Conservation (phyloP, 768 basidiomycete species). For the Leccinellum rugosiceps region DNA sequence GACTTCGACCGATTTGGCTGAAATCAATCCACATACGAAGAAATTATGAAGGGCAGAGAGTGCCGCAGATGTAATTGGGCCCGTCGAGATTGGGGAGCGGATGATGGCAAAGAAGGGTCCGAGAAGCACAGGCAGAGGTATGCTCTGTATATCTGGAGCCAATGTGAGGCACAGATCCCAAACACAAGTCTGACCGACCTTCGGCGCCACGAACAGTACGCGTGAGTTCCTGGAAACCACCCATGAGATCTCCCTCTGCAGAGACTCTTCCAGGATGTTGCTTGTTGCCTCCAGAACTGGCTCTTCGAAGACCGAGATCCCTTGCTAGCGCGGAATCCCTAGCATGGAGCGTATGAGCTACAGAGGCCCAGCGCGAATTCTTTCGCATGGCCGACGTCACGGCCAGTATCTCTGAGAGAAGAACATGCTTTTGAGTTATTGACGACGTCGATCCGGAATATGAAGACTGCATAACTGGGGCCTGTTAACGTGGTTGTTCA, state of each 20-base stretch:
- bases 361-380: conserved; percentile 94
- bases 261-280: conserved; percentile 49
- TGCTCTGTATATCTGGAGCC: conserved; percentile 52
- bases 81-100: conserved; percentile 90
- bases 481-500: background rate
- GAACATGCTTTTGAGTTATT: conserved; percentile 69
- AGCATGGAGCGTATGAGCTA: conserved; percentile 56
- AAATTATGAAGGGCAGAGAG: conserved; percentile 86
- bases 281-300: conserved; percentile 43
- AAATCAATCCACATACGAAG: conserved; percentile 76
- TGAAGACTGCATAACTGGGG: conserved; percentile 16
- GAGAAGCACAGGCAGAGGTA: conserved; percentile 64
- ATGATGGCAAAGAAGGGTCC: conserved; percentile 91
- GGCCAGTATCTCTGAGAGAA: conserved; percentile 86
- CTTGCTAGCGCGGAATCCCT: conserved; percentile 68
- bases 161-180: conserved; percentile 13
- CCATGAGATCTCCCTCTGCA: conserved; percentile 83
- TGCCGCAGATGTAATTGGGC: conserved; percentile 95
- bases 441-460: conserved; percentile 10
- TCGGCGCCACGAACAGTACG: conserved; percentile 65
- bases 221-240: conserved; percentile 84
- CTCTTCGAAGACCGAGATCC: conserved; percentile 70
- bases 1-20: conserved; percentile 50
- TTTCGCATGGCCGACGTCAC: conserved; percentile 96
- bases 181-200: conserved; percentile 40